Conservation (phyloP, 2,329 filamentous ascomycete species). For the Incumbomyces delicatus region DNA sequence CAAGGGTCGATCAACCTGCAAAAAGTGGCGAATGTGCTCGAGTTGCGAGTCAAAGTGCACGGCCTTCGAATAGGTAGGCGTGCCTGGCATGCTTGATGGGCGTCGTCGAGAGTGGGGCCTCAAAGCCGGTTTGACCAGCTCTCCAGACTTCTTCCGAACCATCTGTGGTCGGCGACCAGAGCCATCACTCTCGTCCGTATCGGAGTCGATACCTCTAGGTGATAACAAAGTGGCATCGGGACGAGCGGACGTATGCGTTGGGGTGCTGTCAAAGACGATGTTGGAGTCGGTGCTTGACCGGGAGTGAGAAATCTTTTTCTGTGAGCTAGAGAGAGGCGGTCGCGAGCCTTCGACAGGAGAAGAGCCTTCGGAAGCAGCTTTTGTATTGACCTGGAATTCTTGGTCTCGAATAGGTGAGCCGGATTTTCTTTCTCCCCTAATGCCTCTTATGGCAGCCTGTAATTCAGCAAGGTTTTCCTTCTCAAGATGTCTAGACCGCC, state of each 20-base stretch:
- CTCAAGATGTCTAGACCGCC: slow-evolving; percentile 27
- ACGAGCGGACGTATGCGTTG: slow-evolving; percentile 16
- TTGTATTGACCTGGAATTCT: slow-evolving; percentile 13
- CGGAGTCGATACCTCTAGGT: slow-evolving; percentile 27
- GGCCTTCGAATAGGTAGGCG: slow-evolving; percentile 87
- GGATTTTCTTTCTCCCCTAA: slow-evolving; percentile 52
- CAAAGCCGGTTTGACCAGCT: slow-evolving; percentile 86
- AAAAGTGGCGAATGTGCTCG: slow-evolving; percentile 90
- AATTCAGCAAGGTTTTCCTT: slow-evolving; percentile 52
- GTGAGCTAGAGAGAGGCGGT: slow-evolving; percentile 42
- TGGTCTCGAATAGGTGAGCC: slow-evolving; percentile 43
- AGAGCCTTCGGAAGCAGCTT: slow-evolving; percentile 12
- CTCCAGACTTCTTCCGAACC: slow-evolving; percentile 96
- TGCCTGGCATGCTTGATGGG: slow-evolving; percentile 94
- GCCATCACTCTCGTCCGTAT: slow-evolving; percentile 51
- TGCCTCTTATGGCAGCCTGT: slow-evolving; percentile 71
- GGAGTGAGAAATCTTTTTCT: slow-evolving; percentile 52
- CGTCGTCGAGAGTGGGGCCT: slow-evolving; percentile 66
- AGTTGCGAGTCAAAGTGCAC: slow-evolving; percentile 98
- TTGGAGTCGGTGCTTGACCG: slow-evolving; percentile 49
- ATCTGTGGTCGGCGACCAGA: slow-evolving; percentile 55
- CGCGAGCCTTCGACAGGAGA: slow-evolving; percentile 30
- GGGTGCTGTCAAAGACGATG: slow-evolving; percentile 36
- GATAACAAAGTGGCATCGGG: slow-evolving; percentile 35
- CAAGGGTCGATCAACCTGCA: slow-evolving; percentile 87